Conservation (phyloP, 1,139 yeast genomes). For the Scheffersomyces lignicola region DNA sequence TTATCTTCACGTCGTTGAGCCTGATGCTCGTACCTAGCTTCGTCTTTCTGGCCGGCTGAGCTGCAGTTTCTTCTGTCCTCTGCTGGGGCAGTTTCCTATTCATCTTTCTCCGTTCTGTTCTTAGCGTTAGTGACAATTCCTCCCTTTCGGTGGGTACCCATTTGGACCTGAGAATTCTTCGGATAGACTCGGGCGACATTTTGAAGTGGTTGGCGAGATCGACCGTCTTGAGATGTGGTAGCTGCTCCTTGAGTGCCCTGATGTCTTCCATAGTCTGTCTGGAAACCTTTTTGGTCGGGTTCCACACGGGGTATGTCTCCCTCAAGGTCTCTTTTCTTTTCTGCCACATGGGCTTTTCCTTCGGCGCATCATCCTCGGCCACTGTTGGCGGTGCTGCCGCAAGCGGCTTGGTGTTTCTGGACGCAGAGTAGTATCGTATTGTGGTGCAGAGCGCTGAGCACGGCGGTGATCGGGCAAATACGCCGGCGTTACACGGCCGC, state of each 20-base stretch:
- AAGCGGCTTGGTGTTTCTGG: constrained; percentile 60
- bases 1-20: not conserved
- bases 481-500: too few relatives aligned
- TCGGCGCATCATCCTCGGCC: too few relatives aligned
- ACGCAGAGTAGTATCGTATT: too few relatives aligned
- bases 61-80: not conserved
- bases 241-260: constrained; percentile 50
- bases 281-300: constrained; percentile 66
- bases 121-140: constrained; percentile 40
- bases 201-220: constrained; percentile 66
- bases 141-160: constrained; percentile 70
- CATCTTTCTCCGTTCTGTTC: constrained; percentile 44
- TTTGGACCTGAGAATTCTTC: constrained; percentile 73
- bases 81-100: not conserved
- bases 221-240: constrained; percentile 60
- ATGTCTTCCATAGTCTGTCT: constrained; percentile 72
- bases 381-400: constrained; percentile 17
- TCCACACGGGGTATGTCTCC: constrained; percentile 68
- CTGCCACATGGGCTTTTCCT: constrained; percentile 52
- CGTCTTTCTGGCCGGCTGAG: not conserved
- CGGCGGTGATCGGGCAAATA: too few relatives aligned
- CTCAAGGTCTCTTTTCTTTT: constrained; percentile 62
- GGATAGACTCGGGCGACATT: constrained; percentile 79
- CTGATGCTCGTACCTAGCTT: not conserved
- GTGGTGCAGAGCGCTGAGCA: too few relatives aligned